phyloP scores from a whole-genome alignment of 352 stramenopile genomes.

The Globisporangium perplexum region DNA sequence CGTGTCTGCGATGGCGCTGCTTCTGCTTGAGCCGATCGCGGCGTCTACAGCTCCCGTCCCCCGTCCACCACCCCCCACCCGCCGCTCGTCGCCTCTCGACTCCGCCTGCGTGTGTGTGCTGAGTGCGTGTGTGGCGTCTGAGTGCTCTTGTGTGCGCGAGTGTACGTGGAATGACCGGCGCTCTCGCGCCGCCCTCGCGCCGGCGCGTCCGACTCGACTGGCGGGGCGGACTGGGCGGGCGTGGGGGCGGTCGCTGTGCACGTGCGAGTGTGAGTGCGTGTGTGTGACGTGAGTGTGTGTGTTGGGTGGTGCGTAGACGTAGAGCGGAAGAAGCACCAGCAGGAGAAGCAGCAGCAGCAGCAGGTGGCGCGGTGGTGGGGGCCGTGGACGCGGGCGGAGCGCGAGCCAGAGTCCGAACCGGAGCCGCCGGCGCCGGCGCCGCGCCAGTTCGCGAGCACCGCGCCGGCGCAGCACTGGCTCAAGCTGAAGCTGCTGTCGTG shows the following conservation, averaged over 20 bases:
- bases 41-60: background rate
- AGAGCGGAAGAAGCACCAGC: background rate
- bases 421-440: background rate
- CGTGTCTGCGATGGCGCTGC: constrained; percentile 3
- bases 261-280: background rate
- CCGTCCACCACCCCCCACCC: background rate
- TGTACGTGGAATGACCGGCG: background rate
- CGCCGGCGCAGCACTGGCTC: constrained; percentile 12
- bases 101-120: too few species aligned
- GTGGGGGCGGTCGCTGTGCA: background rate
- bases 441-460: constrained; percentile 3
- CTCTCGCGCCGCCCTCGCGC: background rate
- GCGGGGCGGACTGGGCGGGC: too few species aligned
- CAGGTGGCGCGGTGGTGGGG: background rate
- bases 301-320: background rate
- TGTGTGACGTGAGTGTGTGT: background rate
- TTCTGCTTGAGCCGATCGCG: too few species aligned
- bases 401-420: background rate
- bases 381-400: background rate
- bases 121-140: constrained; percentile 2
- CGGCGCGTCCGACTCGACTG: background rate
- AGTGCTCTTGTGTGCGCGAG: background rate
- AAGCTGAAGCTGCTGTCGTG: constrained; percentile 12
- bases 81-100: background rate
- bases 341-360: background rate